phyloP scores from a whole-genome alignment of 1,284 basidiomycete genomes.

The Lentinula novae-zelandiae region DNA sequence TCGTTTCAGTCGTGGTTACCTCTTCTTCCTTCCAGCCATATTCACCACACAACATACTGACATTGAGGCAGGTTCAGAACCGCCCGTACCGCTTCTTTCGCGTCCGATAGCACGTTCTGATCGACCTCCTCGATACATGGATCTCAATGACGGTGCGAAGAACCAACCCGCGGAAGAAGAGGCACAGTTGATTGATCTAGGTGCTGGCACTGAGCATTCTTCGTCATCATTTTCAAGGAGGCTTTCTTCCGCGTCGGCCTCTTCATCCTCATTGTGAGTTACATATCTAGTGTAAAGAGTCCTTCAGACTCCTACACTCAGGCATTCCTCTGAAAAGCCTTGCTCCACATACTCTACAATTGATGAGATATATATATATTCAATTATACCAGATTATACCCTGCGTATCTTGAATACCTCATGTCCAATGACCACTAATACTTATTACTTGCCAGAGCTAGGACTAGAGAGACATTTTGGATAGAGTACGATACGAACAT shows the following conservation, averaged over 20 bases:
- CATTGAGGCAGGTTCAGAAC: constrained; percentile 34
- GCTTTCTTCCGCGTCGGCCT: not conserved
- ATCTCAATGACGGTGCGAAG: constrained; percentile 3
- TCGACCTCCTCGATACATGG: constrained; percentile 9
- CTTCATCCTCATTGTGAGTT: constrained; percentile 3
- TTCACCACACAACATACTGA: constrained; percentile 47
- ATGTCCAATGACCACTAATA: not conserved
- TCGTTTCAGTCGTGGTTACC: constrained; percentile 50
- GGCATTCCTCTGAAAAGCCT: not conserved
- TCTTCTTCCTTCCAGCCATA: constrained; percentile 82
- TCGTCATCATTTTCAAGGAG: constrained; percentile 9
- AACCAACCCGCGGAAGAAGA: not conserved
- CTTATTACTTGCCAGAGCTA: not conserved
- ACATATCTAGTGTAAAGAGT: not conserved
- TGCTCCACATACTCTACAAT: constrained; percentile 14
- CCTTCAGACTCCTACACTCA: not conserved
- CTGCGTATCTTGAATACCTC: not conserved
- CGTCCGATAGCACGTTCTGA: constrained; percentile 7
- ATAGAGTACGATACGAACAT: not conserved
- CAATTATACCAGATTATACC: constrained; percentile 3
- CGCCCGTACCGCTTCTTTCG: constrained; percentile 12
- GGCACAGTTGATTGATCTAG: constrained; percentile 13
- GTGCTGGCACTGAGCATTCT: not conserved
- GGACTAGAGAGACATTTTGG: not conserved
- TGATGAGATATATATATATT: constrained; percentile 12